Evolutionary conservation across 371 early-diverging fungal species (phyloP), one percentile per base, ranked within the genome.

Genomic region (Mucor lusitanicus): DNA sequence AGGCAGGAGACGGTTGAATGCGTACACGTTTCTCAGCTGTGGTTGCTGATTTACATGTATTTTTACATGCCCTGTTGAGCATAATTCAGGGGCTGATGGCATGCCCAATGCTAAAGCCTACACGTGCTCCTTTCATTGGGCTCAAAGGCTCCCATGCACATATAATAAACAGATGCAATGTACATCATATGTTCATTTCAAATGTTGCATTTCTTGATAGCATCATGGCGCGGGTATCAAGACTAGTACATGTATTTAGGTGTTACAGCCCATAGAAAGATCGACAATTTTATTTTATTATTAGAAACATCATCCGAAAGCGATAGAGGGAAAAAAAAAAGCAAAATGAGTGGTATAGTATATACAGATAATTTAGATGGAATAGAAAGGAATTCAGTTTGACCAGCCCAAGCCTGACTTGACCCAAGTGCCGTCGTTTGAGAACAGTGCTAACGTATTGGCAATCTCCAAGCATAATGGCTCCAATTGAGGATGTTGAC

Each of bases 401-500:
- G 37, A 56, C 76, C 76, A 76, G 9, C 77, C 74, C 17, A 71
- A 42, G 23, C 77, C 77, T 19, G 66, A 57, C 55, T 77, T 77
- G 25, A 77, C 50, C 77, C 77, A 77, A 15, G 55, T 67, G 15
- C 77, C 77, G 19, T 74, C 62, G 7, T 23, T 13, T 9, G 64
- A 65, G 63, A 76, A 76, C 46, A 50, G 32, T 7, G 66, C 70
- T 44, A 79, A 59, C 28, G 70, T 61, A 27, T 72, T 70, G 23
- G 67, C 73, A 3, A 74, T 68, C 9, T 72, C 64, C 17, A 71
- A 62, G 56, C 59, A 68, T n/a, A 62, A 28, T 9, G 57, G 46
- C 9, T 67, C 63, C 12, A 54, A 44, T 35, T 17, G 21, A 35
- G 37, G 17, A 32, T 53, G 40, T 23, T n/a, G 53, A 30, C 15